A percentile compares a stretch with the other conserved stretches of the same genome.
These are phyloP conservation scores for Phaeosphaeria sp. DNA, from an alignment of 2,329 filamentous ascomycete species.

Conservation along the genomic window DNA sequence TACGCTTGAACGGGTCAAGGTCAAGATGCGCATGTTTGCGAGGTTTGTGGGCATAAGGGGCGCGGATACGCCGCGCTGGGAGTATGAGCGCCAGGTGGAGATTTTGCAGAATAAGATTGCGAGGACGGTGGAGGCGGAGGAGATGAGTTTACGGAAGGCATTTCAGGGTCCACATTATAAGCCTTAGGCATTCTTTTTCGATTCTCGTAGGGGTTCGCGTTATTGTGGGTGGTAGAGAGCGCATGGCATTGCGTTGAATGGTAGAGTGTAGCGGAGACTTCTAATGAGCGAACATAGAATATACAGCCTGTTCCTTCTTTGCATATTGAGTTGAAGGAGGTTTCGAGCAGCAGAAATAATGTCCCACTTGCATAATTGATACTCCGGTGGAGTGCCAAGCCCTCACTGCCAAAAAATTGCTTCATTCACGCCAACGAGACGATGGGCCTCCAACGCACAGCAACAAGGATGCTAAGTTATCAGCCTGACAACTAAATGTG, in stretches of 20 bases:
- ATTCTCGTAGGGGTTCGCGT: too few species aligned
- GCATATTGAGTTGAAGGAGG: neutral
- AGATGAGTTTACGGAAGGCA: conserved; percentile 15
- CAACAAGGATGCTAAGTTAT: neutral
- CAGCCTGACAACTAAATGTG: neutral
- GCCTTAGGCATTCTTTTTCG: neutral
- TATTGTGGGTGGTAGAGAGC: neutral
- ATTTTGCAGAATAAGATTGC: conserved; percentile 34
- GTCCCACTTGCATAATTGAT: neutral
- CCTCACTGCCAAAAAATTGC: neutral
- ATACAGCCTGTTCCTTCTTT: neutral
- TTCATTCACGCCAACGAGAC: neutral
- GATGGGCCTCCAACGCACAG: neutral
- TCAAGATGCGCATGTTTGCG: conserved; percentile 74
- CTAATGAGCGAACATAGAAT: neutral
- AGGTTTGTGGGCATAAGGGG: conserved; percentile 76
- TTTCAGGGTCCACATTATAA: conserved; percentile 11
- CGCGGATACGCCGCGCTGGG: conserved; percentile 61
- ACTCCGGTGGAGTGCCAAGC: neutral
- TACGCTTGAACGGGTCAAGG: conserved; percentile 49
- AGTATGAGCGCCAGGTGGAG: conserved; percentile 52
- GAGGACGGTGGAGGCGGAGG: conserved; percentile 31
- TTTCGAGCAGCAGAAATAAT: too few species aligned
- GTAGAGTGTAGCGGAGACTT: neutral
- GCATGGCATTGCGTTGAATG: neutral